Evolutionary conservation across 495 filamentous ascomycete species (phyloP).

Genomic region (Bombardia bombarda): DNA sequence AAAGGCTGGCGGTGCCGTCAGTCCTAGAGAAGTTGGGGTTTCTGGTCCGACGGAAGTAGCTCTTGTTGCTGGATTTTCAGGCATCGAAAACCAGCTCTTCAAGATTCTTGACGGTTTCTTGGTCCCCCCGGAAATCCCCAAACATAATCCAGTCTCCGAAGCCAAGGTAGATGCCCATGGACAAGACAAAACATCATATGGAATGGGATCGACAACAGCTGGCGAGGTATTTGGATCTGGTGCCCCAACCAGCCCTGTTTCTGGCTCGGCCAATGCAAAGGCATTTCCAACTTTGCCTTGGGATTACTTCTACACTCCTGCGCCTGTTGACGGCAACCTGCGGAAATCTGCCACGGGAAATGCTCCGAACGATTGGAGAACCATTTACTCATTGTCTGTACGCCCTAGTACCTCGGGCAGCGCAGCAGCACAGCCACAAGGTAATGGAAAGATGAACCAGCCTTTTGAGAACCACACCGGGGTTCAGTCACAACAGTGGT

Average conservation of each 20-base stretch:
- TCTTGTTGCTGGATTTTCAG: neutral
- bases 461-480: slow-evolving; percentile 2
- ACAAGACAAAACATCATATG: slow-evolving; percentile 26
- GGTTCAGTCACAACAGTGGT: neutral
- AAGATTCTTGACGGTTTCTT: slow-evolving; percentile 36
- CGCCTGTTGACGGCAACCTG: slow-evolving; percentile 9
- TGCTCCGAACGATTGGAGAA: neutral
- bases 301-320: slow-evolving; percentile 33
- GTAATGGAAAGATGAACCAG: neutral
- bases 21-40: too few species aligned
- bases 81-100: slow-evolving; percentile 20
- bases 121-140: slow-evolving; percentile 22
- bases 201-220: slow-evolving; percentile 32
- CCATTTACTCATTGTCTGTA: slow-evolving; percentile 1
- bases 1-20: neutral
- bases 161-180: slow-evolving; percentile 1
- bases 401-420: slow-evolving; percentile 15
- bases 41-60: neutral
- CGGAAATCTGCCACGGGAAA: slow-evolving; percentile 1
- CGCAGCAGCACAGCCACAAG: slow-evolving; percentile 1
- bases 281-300: slow-evolving; percentile 35
- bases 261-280: slow-evolving; percentile 30
- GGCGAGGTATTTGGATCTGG: slow-evolving; percentile 26
- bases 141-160: neutral
- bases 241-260: slow-evolving; percentile 17